Evolutionary conservation across 805 yeast genomes (phyloP).

Genomic region (Cyberlindnera xylosilytica): DNA sequence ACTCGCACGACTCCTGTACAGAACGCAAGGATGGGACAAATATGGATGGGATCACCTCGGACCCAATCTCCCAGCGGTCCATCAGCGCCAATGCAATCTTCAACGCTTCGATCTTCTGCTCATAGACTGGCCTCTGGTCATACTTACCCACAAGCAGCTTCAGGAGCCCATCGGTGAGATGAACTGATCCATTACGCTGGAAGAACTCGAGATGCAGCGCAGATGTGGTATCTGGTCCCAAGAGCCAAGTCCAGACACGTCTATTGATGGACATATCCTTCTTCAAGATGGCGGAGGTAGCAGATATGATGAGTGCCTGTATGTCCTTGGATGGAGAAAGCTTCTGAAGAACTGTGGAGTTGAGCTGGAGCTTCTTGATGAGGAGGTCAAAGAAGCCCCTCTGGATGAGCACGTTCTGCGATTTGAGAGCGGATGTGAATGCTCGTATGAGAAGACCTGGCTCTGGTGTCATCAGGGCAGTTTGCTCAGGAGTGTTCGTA

Average conservation of each 20-base stretch:
- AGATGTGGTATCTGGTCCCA: constrained; percentile 63
- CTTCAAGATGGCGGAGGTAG: constrained; percentile 66
- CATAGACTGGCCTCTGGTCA: constrained; percentile 22
- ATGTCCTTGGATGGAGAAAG: constrained; percentile 52
- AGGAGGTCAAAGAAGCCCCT: constrained; percentile 87
- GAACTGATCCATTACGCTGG: constrained; percentile 47
- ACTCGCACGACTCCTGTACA: constrained; percentile 34
- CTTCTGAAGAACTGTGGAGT: constrained; percentile 51
- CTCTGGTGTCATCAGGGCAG: constrained; percentile 66
- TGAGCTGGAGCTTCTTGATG: constrained; percentile 61
- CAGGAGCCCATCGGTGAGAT: constrained; percentile 52
- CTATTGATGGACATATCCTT: constrained; percentile 94
- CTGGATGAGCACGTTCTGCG: constrained; percentile 70
- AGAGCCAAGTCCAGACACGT: constrained; percentile 88
- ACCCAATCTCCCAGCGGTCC: constrained; percentile 96
- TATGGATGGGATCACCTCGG: constrained; percentile 63
- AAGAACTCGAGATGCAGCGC: constrained; percentile 44
- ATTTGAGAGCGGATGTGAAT: constrained; percentile 61
- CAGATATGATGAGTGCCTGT: constrained; percentile 54
- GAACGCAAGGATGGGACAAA: constrained; percentile 62
- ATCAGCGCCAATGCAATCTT: constrained; percentile 68
- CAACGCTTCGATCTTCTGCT: constrained; percentile 48
- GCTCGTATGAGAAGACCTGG: constrained; percentile 78
- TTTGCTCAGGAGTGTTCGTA: constrained; percentile 46
- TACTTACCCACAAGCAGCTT: constrained; percentile 38